Evolutionary conservation across 805 yeast species (phyloP).

Genomic region (Wickerhamomyces chambardii): DNA sequence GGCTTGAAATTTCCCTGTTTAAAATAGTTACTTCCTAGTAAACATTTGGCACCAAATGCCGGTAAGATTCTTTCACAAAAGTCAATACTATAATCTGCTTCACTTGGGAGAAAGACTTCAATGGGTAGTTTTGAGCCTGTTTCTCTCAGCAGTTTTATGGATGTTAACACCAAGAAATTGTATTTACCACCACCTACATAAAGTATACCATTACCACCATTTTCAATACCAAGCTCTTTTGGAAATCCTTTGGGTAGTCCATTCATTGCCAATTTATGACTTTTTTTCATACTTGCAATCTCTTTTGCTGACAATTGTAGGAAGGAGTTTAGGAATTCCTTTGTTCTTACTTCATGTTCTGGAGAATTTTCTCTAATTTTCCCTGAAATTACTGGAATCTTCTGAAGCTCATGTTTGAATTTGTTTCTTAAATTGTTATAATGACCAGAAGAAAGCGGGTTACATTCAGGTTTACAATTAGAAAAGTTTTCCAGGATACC

Average conservation of each 20-base stretch:
- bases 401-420: conserved; percentile 8
- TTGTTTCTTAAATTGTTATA: too few species aligned
- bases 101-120: too few species aligned
- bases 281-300: conserved; percentile 6
- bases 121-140: conserved; percentile 66
- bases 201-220: conserved; percentile 61
- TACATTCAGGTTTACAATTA: too few species aligned
- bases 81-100: conserved; percentile 59
- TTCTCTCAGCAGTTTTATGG: conserved; percentile 47
- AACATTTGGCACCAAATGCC: conserved; percentile 46
- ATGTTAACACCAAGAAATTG: conserved; percentile 51
- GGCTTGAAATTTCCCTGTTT: conserved; percentile 15
- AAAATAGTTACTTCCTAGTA: conserved; percentile 40
- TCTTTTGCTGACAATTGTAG: conserved; percentile 9
- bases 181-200: conserved; percentile 71
- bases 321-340: conserved; percentile 12
- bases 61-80: conserved; percentile 59
- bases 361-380: conserved; percentile 15
- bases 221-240: conserved; percentile 22
- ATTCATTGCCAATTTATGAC: conserved; percentile 13
- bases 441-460: too few species aligned
- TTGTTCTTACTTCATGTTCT: conserved; percentile 15
- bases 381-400: conserved; percentile 16
- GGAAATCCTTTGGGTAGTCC: conserved; percentile 33
- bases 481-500: too few species aligned